Conservation (phyloP, 805 yeast genomes). For the Cyberlindnera mississippiensis region DNA sequence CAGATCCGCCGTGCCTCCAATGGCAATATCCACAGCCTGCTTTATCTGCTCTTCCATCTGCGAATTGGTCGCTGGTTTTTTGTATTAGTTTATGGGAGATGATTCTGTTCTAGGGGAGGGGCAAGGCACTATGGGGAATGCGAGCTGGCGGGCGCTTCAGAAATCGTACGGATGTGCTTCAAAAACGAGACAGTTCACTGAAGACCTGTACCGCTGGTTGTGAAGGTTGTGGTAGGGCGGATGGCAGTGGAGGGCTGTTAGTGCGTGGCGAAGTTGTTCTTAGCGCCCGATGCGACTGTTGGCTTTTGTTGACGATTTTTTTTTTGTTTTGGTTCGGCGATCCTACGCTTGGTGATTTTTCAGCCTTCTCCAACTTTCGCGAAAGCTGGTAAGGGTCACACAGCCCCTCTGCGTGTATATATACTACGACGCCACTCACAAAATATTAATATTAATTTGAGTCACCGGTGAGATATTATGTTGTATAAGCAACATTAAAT, state of each 20-base stretch:
- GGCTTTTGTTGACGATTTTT: conserved; percentile 1
- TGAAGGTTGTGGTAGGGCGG: neutral
- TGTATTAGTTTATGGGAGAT: neutral
- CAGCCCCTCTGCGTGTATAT: neutral
- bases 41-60: conserved; percentile 25
- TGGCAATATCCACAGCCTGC: conserved; percentile 31
- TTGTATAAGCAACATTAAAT: too few species aligned
- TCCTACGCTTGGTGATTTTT: conserved; percentile 5
- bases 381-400: too few species aligned
- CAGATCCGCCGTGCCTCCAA: conserved; percentile 26
- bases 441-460: too few species aligned
- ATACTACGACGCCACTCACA: too few species aligned
- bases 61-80: neutral
- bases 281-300: neutral
- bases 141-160: neutral
- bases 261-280: neutral
- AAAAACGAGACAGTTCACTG: neutral
- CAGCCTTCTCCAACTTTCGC: neutral
- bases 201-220: too few species aligned
- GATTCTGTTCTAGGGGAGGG: neutral
- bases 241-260: neutral
- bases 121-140: conserved; percentile 1
- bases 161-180: neutral
- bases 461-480: neutral
- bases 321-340: conserved; percentile 12